These are phyloP conservation scores for Coffea humblotiana DNA, from an alignment of 305 asterid species.

Conservation along the genomic window DNA sequence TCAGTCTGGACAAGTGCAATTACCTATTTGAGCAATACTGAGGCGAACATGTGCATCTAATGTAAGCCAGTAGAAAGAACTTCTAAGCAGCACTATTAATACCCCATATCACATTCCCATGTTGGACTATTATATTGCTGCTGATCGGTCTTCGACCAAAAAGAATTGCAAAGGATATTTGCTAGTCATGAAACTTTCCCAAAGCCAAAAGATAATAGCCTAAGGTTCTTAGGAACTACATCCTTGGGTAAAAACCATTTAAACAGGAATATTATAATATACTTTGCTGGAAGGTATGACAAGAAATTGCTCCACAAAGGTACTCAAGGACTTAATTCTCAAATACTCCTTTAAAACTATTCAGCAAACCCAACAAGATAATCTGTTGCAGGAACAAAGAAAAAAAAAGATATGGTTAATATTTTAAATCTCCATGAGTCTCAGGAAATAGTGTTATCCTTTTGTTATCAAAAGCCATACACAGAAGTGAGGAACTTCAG, in stretches of 20 bases:
- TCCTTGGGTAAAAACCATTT: not conserved
- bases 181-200: no score
- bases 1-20: not conserved
- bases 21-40: not conserved
- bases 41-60: not conserved
- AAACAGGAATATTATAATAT: not conserved
- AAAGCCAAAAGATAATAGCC: not conserved
- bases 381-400: not conserved
- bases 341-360: not conserved
- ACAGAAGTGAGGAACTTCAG: not conserved
- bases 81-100: not conserved
- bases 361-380: not conserved
- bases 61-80: not conserved
- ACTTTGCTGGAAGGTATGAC: not conserved
- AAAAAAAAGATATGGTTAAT: not conserved
- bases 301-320: not conserved
- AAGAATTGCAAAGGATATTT: not conserved
- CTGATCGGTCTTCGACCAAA: not conserved
- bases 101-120: not conserved
- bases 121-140: not conserved
- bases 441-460: not conserved
- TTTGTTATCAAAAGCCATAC: not conserved
- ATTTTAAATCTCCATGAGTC: not conserved
- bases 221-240: not conserved
- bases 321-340: not conserved